These are phyloP conservation scores for Podaxis rugospora DNA, from an alignment of 768 basidiomycete genomes.

Conservation along the genomic window DNA sequence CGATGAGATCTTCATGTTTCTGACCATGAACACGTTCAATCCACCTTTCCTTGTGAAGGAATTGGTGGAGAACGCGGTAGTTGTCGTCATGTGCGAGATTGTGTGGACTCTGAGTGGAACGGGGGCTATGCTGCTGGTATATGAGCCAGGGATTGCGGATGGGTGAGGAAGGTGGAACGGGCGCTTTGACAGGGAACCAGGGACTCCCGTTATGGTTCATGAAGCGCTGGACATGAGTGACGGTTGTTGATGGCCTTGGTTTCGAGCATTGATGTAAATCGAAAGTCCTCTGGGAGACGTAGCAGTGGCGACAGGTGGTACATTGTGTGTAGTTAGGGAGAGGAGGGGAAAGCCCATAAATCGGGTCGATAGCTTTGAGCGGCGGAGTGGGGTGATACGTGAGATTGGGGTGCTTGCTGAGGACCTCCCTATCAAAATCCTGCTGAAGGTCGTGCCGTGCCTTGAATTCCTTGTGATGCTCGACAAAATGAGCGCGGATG, in stretches of 20 bases:
- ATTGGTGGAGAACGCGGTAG: slow-evolving; percentile 6
- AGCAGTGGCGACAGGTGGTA: slow-evolving; percentile 1
- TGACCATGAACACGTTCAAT: background rate
- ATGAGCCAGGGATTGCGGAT: background rate
- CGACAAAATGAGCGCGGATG: background rate
- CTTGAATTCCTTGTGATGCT: background rate
- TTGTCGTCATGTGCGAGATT: background rate
- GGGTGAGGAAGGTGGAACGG: background rate
- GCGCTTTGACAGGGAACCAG: slow-evolving; percentile 1
- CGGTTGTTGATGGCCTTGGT: no score
- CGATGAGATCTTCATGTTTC: background rate
- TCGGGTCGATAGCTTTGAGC: background rate
- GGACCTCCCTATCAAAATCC: background rate
- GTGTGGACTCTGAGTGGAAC: background rate
- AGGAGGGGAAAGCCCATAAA: background rate
- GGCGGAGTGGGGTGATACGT: slow-evolving; percentile 2
- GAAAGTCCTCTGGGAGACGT: background rate
- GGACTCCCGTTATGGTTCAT: background rate
- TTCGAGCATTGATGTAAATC: background rate
- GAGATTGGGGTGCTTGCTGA: background rate
- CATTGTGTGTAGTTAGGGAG: background rate
- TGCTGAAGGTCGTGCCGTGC: background rate
- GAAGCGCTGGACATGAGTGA: background rate
- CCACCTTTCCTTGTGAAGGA: slow-evolving; percentile 12
- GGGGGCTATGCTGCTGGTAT: background rate